Evolutionary conservation across 2,329 filamentous ascomycete species (phyloP), one percentile per base, ranked within the genome.

Genomic region (Neophaeococcomyces aloes): DNA sequence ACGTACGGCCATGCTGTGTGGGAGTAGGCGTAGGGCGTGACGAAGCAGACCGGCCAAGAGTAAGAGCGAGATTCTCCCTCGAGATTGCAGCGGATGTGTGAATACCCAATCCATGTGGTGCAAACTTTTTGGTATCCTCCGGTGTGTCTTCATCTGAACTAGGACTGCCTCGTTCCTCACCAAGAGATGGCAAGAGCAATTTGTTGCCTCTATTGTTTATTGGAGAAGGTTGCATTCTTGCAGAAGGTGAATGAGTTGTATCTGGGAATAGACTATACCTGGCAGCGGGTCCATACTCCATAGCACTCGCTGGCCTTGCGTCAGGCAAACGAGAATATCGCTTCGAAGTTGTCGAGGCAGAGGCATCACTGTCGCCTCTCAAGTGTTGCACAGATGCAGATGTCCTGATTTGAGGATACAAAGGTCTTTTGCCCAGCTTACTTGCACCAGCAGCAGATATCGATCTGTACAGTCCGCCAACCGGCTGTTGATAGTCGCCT

Each of bases 291-390:
- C 52, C 47, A 37, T 53, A 53, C 39, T 56, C 54, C 36, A 53
- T 42, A 21, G 54, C 54, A 42, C 54, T 56, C 3, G 47, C 52
- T 21, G 54, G 53, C 35, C 54, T 44, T 7, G 36, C 31, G 31
- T 55, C 54, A 7, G 47, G 48, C 21, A 48, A 39, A 29, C 48
- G 51, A 8, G 51, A 55, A 25, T 50, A 47, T 27, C 46, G 48
- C 37, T 51, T 53, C 32, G 48, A 21, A 11, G 44, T 46, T 17
- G 44, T 47, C 23, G 27, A 44, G 11, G 63, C 57, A 6, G 60
- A 62, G 1, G 63, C 65, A 46, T 69, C 66, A 54, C 65, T 68
- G 35, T 60, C 53, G 14, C 61, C 61, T 31, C 66, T 57, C 29
- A 58, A 47, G 50, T 69, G 66, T 57, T 53, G 11, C 56, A 54